Evolutionary conservation across 1,284 basidiomycete species (phyloP), one percentile per base, ranked within the genome.

Genomic region (Gomphus sp.): DNA sequence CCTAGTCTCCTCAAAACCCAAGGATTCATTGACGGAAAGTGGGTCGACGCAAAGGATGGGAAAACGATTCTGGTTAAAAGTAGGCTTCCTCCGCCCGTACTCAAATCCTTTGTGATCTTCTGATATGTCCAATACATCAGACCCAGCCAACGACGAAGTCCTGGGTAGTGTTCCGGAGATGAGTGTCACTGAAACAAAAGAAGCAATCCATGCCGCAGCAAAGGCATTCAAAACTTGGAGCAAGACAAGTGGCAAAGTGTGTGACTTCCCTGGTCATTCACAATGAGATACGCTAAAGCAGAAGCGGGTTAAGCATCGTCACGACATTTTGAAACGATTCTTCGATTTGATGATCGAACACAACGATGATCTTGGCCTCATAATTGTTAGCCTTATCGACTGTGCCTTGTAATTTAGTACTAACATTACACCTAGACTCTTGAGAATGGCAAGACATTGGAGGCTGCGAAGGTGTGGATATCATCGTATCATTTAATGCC

Each of bases 381-480:
- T 95, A 57, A 90, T 94, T 63, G 89, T 89, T 61, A 64, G 84
- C 66, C 18, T 12, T n/a, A 37, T 39, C 58, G 14, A 41, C 18
- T 28, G 18, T 52, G 16, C 5, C 11, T 10, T 4, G 16, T 56
- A 33, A n/a, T n/a, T 56, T 41, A 34, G 66, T 43, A 64, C 44
- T 41, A 39, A 55, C 39, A 63, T 44, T 57, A 65, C 62, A 66
- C 58, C 11, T 63, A 93, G 89, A 93, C 91, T 5, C 74, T 91
- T 62, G 94, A 98, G 74, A 98, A 98, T 66, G 94, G 94, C 43
- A 98, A 98, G 75, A 79, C 91, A 3, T 74, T 95, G 55, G 73
- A 76, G 0, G 93, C 97, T 65, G 90, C 83, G 25, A 88, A 89
- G 77, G 89, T 86, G 62, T 28, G 65, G 44, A 31, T 25, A 8